A percentile compares a stretch with the other conserved stretches of the same genome.
phyloP scores from a whole-genome alignment of 2,329 filamentous ascomycete genomes.

The Thelonectria olida region DNA sequence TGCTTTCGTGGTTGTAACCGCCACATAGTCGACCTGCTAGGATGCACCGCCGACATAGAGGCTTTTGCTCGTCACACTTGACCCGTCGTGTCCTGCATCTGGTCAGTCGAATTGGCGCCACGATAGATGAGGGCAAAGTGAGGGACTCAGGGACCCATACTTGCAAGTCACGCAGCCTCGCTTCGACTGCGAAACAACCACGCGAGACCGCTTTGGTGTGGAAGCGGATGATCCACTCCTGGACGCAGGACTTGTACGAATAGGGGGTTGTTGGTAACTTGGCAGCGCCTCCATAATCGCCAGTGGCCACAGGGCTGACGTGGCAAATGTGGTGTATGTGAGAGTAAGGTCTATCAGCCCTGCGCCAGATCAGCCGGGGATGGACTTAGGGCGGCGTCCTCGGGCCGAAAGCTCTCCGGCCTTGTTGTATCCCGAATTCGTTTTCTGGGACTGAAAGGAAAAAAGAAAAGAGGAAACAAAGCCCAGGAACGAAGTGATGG shows the following conservation, averaged over 20 bases:
- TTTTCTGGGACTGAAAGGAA: no score
- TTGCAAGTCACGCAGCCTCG: neutral
- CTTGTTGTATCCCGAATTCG: no score
- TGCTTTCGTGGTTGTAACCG: neutral
- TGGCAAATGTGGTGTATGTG: neutral
- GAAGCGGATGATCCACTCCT: neutral
- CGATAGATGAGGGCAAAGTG: neutral
- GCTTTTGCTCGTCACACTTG: neutral
- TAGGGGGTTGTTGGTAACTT: neutral
- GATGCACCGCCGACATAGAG: neutral
- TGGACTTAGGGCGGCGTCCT: neutral
- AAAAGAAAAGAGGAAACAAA: no score
- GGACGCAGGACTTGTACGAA: neutral
- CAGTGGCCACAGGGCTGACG: neutral
- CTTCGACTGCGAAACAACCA: neutral
- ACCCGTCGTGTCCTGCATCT: neutral
- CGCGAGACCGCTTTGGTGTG: neutral
- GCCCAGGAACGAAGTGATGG: no score
- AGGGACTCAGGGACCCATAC: neutral
- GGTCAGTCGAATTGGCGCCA: neutral
- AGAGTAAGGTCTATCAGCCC: neutral
- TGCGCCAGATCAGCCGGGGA: neutral
- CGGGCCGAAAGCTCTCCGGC: neutral
- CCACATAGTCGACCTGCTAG: neutral
- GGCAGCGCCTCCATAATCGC: neutral